Conservation (phyloP, 257 asterid species). For the Fraxinus pennsylvanica region DNA sequence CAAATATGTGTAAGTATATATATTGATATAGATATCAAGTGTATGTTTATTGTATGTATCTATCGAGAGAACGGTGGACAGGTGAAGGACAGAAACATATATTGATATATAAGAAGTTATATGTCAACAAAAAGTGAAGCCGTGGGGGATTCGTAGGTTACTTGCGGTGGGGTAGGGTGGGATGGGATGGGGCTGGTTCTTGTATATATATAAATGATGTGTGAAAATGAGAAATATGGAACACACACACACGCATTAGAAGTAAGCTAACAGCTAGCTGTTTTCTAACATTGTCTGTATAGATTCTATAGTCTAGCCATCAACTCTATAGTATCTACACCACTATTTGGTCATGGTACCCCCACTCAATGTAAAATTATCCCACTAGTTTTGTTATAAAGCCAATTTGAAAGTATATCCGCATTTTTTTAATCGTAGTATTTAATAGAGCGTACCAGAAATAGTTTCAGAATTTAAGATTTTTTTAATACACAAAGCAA, state of each 20-base stretch:
- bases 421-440: no score
- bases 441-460: no score
- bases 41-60: constrained; percentile 3
- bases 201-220: background rate
- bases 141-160: constrained; percentile 65
- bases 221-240: no score
- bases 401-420: background rate
- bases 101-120: no score
- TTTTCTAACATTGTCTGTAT: no score
- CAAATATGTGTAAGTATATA: background rate
- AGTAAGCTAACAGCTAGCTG: no score
- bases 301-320: no score
- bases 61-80: background rate
- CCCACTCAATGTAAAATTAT: background rate
- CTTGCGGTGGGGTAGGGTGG: constrained; percentile 22
- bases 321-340: no score
- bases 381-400: background rate
- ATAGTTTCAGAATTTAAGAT: no score
- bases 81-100: background rate
- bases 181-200: background rate
- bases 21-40: background rate
- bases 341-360: background rate
- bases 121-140: constrained; percentile 22
- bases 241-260: no score
- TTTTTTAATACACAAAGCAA: no score